Percentiles rank a stretch among this genome's conserved stretches.
These are phyloP conservation scores for Mortierella sp. DNA, from an alignment of 371 early-diverging fungal species.

Conservation along the genomic window DNA sequence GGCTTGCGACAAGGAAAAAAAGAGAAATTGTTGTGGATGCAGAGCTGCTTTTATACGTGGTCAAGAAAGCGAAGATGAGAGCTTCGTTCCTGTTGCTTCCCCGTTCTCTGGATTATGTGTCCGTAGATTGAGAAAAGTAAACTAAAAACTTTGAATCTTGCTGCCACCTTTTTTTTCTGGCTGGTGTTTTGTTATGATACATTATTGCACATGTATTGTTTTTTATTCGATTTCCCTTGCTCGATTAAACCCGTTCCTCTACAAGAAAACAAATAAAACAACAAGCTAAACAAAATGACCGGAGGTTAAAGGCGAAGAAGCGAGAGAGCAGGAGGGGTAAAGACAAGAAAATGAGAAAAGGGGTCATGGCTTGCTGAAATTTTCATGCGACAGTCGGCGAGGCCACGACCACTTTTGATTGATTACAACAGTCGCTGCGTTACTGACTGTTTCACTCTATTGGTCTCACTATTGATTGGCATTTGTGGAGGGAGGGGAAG, in stretches of 20 bases:
- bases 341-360: background rate
- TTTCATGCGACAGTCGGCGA: background rate
- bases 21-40: background rate
- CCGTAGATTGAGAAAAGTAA: background rate
- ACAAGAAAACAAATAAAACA: background rate
- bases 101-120: background rate
- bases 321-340: background rate
- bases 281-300: background rate
- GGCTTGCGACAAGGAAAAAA: slow-evolving; percentile 13
- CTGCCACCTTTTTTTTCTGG: background rate
- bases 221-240: background rate
- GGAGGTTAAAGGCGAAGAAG: background rate
- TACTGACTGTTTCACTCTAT: too few relatives aligned
- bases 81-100: background rate
- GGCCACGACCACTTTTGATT: background rate
- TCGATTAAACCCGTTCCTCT: background rate
- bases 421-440: too few relatives aligned
- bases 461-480: too few relatives aligned
- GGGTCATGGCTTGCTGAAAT: background rate
- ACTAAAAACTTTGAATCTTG: background rate
- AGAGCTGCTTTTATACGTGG: background rate
- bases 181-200: background rate
- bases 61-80: background rate
- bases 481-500: too few relatives aligned
- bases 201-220: background rate